Evolutionary conservation across 257 asterid species (phyloP), one percentile per base, ranked within the genome.

Genomic region (Thymus mandschuricus): DNA sequence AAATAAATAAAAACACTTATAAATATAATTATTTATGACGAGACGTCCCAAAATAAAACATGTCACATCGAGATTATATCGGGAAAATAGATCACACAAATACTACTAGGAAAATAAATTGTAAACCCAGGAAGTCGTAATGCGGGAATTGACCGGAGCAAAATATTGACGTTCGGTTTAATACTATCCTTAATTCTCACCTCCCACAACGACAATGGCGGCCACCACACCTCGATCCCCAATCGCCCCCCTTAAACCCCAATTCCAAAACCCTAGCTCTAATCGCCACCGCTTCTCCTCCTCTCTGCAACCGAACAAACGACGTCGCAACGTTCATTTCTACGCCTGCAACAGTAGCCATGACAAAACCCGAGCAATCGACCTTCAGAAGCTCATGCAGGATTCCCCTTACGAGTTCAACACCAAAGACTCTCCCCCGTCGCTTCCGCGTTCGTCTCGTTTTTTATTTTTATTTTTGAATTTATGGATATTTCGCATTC

Each of bases 361-460:
- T 44, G 86, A 85, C 71, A 78, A 81, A 12, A 63, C 71, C 40
- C 78, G 68, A 55, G 89, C 96, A 54, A 86, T 81, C 66, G 86
- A 87, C 64, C 73, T 89, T 69, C 88, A 82, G 35, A 85, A 86
- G 77, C 76, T 79, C 62, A 57, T 73, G 29, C 91, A 91, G 13
- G 96, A 81, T 40, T 63, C 76, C 52, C 78, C 92, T 7, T 80
- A 75, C 13, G 85, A 69, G 40, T 44, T 82, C 30, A 81, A 67
- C 76, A 75, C 92, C 60, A 89, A 71, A 60, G 92, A 91, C 67
- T 86, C 87, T 2, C 85, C 89, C 12, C 38, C 79, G 54, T 80
- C 96, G 30, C 96, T 91, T 45, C 98, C 97, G 49, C 84, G 98
- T 91, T 80, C 5, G 69, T 38, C 43, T 28, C 9, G 21, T n/a